Evolutionary conservation across 2,329 filamentous ascomycete genomes (phyloP).

Genomic region (Fusarium domesticum): DNA sequence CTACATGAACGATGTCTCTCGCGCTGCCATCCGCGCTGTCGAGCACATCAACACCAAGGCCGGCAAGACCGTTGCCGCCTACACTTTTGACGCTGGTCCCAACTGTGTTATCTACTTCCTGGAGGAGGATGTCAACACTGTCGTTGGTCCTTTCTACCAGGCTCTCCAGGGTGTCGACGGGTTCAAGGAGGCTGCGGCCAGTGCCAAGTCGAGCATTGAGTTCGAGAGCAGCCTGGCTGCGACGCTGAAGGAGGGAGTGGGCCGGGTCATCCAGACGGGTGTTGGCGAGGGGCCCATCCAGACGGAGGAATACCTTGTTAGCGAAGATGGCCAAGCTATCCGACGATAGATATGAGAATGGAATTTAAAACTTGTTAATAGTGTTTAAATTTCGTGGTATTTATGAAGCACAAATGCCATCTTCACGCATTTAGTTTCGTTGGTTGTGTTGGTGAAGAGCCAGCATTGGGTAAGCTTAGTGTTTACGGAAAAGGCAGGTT

Average conservation of each 20-base stretch:
- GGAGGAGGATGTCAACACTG: conserved; percentile 67
- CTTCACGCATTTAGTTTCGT: not conserved
- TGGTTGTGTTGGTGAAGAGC: too few species aligned
- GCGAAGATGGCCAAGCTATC: conserved; percentile 57
- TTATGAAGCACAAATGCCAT: not conserved
- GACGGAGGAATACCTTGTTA: conserved; percentile 74
- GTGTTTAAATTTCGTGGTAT: not conserved
- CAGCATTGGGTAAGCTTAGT: too few species aligned
- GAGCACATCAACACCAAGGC: conserved; percentile 82
- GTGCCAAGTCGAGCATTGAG: conserved; percentile 53
- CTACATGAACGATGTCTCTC: conserved; percentile 93
- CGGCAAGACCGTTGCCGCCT: conserved; percentile 79
- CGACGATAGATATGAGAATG: conserved; percentile 26
- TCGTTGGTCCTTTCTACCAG: conserved; percentile 75
- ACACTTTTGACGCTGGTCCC: conserved; percentile 96
- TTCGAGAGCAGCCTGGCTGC: conserved; percentile 64
- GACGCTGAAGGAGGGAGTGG: conserved; percentile 73
- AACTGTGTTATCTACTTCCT: conserved; percentile 97
- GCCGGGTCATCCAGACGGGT: conserved; percentile 83
- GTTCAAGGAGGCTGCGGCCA: conserved; percentile 61
- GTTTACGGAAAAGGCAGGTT: too few species aligned
- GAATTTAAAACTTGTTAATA: conserved; percentile 1
- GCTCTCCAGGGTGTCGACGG: conserved; percentile 63
- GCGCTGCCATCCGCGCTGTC: conserved; percentile 82
- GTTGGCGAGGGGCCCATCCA: conserved; percentile 86